Evolutionary conservation across 148 eudicot species (phyloP).

Genomic region (Rhododendron henanense): DNA sequence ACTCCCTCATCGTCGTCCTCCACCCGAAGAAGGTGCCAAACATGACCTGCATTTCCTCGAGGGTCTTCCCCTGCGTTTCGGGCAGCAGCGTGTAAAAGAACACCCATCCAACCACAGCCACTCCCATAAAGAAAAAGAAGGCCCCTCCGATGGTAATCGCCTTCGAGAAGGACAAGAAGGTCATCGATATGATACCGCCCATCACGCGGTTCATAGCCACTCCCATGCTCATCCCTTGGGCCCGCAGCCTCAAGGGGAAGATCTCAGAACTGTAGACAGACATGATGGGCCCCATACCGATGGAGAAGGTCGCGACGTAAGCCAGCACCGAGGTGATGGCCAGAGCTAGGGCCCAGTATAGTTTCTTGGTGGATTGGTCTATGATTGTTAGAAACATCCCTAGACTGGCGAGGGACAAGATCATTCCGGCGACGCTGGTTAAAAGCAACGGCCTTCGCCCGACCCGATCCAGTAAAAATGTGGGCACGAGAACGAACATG

Average conservation of each 20-base stretch:
- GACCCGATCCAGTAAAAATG: constrained; percentile 26
- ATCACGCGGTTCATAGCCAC: constrained; percentile 50
- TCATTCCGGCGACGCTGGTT: constrained; percentile 23
- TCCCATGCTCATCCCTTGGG: constrained; percentile 53
- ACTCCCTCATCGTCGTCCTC: constrained; percentile 22
- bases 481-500: constrained; percentile 32
- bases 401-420: constrained; percentile 11
- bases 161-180: constrained; percentile 53
- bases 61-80: constrained; percentile 61
- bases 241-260: constrained; percentile 29
- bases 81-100: constrained; percentile 60
- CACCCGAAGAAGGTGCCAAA: constrained; percentile 48
- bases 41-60: constrained; percentile 60
- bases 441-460: constrained; percentile 33
- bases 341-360: background rate
- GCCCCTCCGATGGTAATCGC: constrained; percentile 63
- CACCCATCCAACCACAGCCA: constrained; percentile 45
- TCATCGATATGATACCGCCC: constrained; percentile 53
- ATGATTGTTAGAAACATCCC: background rate
- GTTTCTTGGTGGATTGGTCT: background rate
- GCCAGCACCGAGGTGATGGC: background rate
- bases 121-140: constrained; percentile 48
- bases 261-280: constrained; percentile 32
- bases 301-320: background rate
- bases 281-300: constrained; percentile 21